Evolutionary conservation across 2,329 filamentous ascomycete genomes (phyloP).

Genomic region (Pseudophaeomoniella oleicola): DNA sequence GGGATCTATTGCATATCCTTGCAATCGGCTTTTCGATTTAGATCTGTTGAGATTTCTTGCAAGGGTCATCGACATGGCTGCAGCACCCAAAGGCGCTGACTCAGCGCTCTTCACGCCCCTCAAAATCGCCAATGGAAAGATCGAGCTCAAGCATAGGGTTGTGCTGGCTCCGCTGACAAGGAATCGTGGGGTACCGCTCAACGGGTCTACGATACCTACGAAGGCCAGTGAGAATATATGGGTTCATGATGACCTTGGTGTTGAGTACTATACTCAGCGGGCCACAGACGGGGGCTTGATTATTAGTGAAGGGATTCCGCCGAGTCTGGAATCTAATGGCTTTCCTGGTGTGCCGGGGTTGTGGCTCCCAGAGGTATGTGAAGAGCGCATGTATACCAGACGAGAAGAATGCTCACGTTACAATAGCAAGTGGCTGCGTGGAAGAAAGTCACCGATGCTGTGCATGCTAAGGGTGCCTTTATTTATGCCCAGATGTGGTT

Average conservation of each 20-base stretch:
- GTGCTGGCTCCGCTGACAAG: conserved; percentile 39
- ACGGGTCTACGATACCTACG: conserved; percentile 21
- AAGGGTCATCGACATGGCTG: conserved; percentile 5
- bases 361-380: neutral
- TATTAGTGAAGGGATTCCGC: conserved; percentile 23
- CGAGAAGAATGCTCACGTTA: neutral
- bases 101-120: conserved; percentile 30
- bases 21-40: no score
- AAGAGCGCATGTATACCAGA: no score
- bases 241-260: conserved; percentile 19
- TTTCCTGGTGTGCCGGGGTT: conserved; percentile 11
- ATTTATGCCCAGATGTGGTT: conserved; percentile 30
- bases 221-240: conserved; percentile 36
- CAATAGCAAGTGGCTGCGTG: conserved; percentile 33
- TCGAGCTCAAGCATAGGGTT: conserved; percentile 36
- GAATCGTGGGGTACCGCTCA: conserved; percentile 33
- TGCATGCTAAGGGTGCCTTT: conserved; percentile 35
- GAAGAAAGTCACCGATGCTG: conserved; percentile 35
- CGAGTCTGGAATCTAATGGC: conserved; percentile 23
- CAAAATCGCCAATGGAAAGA: conserved; percentile 30
- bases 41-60: no score
- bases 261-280: conserved; percentile 26
- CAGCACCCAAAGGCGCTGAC: conserved; percentile 3
- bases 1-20: no score
- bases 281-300: conserved; percentile 21